phyloP scores from a whole-genome alignment of 768 basidiomycete species.

The Collybiopsis luxurians region DNA sequence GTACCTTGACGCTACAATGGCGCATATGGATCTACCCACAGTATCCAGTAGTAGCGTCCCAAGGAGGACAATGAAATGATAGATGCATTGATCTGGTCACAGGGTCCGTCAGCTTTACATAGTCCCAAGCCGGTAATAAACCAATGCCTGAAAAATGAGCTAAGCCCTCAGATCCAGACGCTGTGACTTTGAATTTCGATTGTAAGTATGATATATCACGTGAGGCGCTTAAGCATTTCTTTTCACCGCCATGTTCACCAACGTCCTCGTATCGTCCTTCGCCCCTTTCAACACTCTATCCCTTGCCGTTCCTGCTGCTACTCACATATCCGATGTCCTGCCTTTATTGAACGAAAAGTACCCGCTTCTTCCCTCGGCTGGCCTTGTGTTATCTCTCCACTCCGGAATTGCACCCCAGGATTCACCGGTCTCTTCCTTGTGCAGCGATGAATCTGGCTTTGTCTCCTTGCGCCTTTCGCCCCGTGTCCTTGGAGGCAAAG shows the following conservation, averaged over 20 bases:
- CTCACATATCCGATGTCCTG: constrained; percentile 38
- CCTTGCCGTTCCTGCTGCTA: constrained; percentile 40
- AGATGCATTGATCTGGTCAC: no score
- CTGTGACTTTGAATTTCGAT: no score
- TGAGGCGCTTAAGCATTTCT: neutral
- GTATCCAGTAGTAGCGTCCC: no score
- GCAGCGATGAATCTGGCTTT: constrained; percentile 29
- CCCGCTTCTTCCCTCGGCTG: constrained; percentile 41
- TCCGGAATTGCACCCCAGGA: constrained; percentile 36
- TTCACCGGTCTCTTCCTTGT: constrained; percentile 22
- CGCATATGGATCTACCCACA: no score
- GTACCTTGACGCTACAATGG: no score
- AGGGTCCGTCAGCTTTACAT: no score
- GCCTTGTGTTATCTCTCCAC: constrained; percentile 40
- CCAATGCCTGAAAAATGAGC: no score
- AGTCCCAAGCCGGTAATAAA: no score
- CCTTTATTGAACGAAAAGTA: constrained; percentile 44
- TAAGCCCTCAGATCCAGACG: no score
- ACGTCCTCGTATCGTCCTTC: constrained; percentile 58
- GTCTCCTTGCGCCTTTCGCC: constrained; percentile 75
- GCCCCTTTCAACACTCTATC: constrained; percentile 57
- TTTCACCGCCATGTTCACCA: constrained; percentile 39
- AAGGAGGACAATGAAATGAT: no score
- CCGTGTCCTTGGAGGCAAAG: constrained; percentile 85
- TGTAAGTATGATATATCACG: no score